phyloP scores from a whole-genome alignment of 73 alveolate species.

The Halteria grandinella region DNA sequence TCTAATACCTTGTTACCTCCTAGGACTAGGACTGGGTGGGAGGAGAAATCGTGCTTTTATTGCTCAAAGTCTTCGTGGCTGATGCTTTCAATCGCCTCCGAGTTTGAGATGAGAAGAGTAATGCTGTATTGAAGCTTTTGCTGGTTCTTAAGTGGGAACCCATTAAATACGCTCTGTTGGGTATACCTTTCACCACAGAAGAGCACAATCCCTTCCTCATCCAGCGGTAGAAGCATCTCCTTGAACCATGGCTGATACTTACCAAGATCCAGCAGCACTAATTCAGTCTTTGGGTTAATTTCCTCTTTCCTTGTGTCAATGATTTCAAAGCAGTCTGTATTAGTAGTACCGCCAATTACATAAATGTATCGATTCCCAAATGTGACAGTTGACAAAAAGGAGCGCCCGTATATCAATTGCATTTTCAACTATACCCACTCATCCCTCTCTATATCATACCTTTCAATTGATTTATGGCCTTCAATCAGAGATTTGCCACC shows the following conservation, averaged over 20 bases:
- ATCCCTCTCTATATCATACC: slow-evolving; percentile 21
- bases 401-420: slow-evolving; percentile 32
- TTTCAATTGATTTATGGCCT: slow-evolving; percentile 30
- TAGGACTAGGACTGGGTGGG: too few species aligned
- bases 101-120: too few species aligned
- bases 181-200: slow-evolving; percentile 21
- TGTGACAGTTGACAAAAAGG: slow-evolving; percentile 20
- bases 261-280: slow-evolving; percentile 1
- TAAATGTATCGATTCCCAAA: slow-evolving; percentile 35
- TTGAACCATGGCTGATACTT: slow-evolving; percentile 46
- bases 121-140: too few species aligned
- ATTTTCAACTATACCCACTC: slow-evolving; percentile 33
- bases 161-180: too few species aligned
- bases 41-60: too few species aligned
- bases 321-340: slow-evolving; percentile 32
- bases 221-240: slow-evolving; percentile 25
- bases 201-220: slow-evolving; percentile 6
- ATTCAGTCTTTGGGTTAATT: background rate
- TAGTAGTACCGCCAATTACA: slow-evolving; percentile 36
- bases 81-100: too few species aligned
- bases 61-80: too few species aligned
- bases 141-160: too few species aligned
- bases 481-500: slow-evolving; percentile 18
- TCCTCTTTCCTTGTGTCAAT: slow-evolving; percentile 16
- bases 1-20: too few species aligned